Evolutionary conservation across 2,329 filamentous ascomycete species (phyloP).

Genomic region (Diaporthe citri): DNA sequence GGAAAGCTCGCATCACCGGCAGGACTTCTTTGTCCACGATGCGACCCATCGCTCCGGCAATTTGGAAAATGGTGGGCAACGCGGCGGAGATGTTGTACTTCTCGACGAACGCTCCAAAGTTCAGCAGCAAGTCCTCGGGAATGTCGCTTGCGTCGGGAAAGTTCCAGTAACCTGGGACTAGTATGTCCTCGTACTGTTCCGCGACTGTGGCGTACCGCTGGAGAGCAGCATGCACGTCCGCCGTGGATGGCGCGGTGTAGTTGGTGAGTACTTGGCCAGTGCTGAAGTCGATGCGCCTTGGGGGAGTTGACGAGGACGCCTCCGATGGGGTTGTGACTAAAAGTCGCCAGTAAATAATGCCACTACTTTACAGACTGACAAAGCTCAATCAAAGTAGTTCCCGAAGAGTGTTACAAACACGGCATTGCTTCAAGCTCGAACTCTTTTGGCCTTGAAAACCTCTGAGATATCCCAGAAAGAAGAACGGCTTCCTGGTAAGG

Average conservation of each 20-base stretch:
- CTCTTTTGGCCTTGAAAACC: not conserved
- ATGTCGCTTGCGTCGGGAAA: slow-evolving; percentile 59
- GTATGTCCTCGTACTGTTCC: slow-evolving; percentile 38
- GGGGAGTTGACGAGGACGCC: not conserved
- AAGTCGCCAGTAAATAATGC: not conserved
- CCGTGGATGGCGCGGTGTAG: slow-evolving; percentile 14
- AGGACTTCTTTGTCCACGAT: slow-evolving; percentile 57
- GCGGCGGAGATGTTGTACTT: slow-evolving; percentile 61
- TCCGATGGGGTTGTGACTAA: not conserved
- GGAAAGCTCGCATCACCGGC: slow-evolving; percentile 59
- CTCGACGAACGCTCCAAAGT: slow-evolving; percentile 60
- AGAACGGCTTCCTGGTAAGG: not conserved
- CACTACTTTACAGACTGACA: not conserved
- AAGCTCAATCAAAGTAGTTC: not conserved
- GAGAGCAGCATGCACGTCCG: not conserved
- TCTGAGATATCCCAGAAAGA: no score
- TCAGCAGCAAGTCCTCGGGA: slow-evolving; percentile 59
- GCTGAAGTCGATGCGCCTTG: slow-evolving; percentile 20
- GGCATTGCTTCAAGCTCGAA: not conserved
- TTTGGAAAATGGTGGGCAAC: slow-evolving; percentile 55
- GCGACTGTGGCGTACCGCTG: slow-evolving; percentile 4
- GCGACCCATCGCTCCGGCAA: slow-evolving; percentile 58
- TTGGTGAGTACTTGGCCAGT: slow-evolving; percentile 16
- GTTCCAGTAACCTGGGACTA: slow-evolving; percentile 52
- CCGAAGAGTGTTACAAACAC: not conserved